A percentile compares a stretch with the other conserved stretches of the same genome.
phyloP scores from a whole-genome alignment of 345 rosid species.

The Ceriops zippeliana region DNA sequence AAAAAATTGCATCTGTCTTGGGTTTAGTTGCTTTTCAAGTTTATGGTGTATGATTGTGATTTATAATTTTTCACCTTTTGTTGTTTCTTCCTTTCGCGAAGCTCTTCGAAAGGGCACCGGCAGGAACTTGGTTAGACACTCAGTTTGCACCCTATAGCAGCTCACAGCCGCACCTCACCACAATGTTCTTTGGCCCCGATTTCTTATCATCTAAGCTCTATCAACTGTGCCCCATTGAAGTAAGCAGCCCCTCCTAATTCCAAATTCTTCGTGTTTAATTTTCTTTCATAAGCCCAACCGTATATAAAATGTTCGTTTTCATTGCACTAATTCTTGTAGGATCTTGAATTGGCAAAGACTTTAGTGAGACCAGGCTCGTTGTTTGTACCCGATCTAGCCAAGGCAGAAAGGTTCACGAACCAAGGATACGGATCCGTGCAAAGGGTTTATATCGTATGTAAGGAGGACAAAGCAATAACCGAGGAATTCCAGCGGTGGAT shows the following conservation, averaged over 20 bases:
- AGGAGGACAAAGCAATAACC: slow-evolving; percentile 10
- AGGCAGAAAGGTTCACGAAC: neutral
- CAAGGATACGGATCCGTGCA: slow-evolving; percentile 19
- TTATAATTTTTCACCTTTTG: no score
- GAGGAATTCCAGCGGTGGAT: slow-evolving; percentile 25
- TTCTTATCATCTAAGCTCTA: slow-evolving; percentile 19
- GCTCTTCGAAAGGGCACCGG: neutral
- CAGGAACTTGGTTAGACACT: slow-evolving; percentile 29
- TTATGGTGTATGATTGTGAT: no score
- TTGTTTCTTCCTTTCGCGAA: no score
- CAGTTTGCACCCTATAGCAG: slow-evolving; percentile 19
- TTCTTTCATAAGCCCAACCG: neutral
- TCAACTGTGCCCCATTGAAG: slow-evolving; percentile 16
- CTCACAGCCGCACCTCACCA: neutral
- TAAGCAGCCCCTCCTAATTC: neutral
- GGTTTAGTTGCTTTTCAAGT: no score
- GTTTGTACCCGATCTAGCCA: neutral
- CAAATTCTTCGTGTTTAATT: neutral
- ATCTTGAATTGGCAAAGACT: slow-evolving; percentile 16
- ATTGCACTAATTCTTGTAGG: neutral
- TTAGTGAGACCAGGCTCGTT: slow-evolving; percentile 17
- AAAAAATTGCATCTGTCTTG: no score
- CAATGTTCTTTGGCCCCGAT: slow-evolving; percentile 23
- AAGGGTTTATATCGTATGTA: neutral
- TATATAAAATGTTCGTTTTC: neutral